Evolutionary conservation across 1,139 yeast genomes (phyloP).

Genomic region (Pichia sp.): DNA sequence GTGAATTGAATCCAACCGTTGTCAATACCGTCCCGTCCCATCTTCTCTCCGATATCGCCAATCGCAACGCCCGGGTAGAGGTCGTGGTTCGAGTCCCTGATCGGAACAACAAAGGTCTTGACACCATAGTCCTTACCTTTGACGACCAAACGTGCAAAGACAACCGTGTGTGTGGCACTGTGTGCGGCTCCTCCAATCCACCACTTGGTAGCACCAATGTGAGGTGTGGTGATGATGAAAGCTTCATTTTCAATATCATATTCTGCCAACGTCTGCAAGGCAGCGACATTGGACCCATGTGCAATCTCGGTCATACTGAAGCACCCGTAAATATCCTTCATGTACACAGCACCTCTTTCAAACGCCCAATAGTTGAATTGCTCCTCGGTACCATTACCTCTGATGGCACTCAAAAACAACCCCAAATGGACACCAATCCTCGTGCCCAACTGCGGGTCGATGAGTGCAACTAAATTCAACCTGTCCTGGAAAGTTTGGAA

Average conservation of each 20-base stretch:
- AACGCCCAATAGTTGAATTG: slow-evolving; percentile 70
- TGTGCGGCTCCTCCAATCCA: slow-evolving; percentile 99
- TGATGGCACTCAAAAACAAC: slow-evolving; percentile 43
- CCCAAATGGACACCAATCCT: slow-evolving; percentile 51
- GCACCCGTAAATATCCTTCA: slow-evolving; percentile 78
- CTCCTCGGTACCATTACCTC: slow-evolving; percentile 49
- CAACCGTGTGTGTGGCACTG: slow-evolving; percentile 79
- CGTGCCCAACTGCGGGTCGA: slow-evolving; percentile 48
- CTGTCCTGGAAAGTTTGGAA: slow-evolving; percentile 38
- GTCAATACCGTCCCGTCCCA: slow-evolving; percentile 88
- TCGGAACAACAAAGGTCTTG: slow-evolving; percentile 84
- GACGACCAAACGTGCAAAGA: slow-evolving; percentile 77
- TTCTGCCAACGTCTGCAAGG: slow-evolving; percentile 86
- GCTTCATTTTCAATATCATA: slow-evolving; percentile 62
- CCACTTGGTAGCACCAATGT: slow-evolving; percentile 91
- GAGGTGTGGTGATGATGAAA: slow-evolving; percentile 79
- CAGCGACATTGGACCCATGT: slow-evolving; percentile 93
- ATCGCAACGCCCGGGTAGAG: slow-evolving; percentile 74
- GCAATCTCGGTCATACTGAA: slow-evolving; percentile 94
- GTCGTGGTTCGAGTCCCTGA: slow-evolving; percentile 69
- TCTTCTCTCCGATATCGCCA: slow-evolving; percentile 91
- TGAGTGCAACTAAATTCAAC: slow-evolving; percentile 40
- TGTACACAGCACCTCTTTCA: slow-evolving; percentile 62
- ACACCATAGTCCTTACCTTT: slow-evolving; percentile 86
- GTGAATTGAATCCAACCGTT: slow-evolving; percentile 94